Evolutionary conservation across 208 protist species (phyloP).

Genomic region (Trypanosomatidae sp.): DNA sequence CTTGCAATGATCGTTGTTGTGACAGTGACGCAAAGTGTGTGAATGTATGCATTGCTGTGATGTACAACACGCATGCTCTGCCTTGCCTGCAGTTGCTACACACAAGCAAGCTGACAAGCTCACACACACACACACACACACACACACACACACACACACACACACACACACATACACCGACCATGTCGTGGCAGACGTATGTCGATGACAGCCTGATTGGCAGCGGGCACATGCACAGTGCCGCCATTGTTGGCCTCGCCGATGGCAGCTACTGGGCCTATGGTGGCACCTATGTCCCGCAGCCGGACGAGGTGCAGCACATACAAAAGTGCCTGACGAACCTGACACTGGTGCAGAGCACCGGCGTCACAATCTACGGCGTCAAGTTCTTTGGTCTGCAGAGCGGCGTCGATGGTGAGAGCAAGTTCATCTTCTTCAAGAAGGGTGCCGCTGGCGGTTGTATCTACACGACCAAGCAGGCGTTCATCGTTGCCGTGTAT

Average conservation of each 20-base stretch:
- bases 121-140: no score
- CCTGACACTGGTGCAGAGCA: slow-evolving; percentile 43
- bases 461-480: slow-evolving; percentile 76
- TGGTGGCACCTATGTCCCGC: slow-evolving; percentile 72
- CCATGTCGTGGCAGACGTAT: slow-evolving; percentile 83
- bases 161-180: neutral
- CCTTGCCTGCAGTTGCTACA: no score
- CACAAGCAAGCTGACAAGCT: no score
- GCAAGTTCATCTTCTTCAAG: slow-evolving; percentile 83
- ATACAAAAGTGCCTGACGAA: slow-evolving; percentile 59
- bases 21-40: no score
- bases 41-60: no score
- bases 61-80: no score
- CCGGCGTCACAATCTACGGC: slow-evolving; percentile 62
- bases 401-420: slow-evolving; percentile 46
- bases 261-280: slow-evolving; percentile 86
- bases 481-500: slow-evolving; percentile 73
- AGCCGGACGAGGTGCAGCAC: slow-evolving; percentile 73
- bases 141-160: no score
- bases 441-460: slow-evolving; percentile 75
- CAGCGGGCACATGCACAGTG: slow-evolving; percentile 82
- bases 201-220: slow-evolving; percentile 81
- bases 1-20: no score
- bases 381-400: slow-evolving; percentile 84
- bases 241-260: slow-evolving; percentile 53